Conservation (phyloP, 768 basidiomycete genomes). For the Boletus patriciae region DNA sequence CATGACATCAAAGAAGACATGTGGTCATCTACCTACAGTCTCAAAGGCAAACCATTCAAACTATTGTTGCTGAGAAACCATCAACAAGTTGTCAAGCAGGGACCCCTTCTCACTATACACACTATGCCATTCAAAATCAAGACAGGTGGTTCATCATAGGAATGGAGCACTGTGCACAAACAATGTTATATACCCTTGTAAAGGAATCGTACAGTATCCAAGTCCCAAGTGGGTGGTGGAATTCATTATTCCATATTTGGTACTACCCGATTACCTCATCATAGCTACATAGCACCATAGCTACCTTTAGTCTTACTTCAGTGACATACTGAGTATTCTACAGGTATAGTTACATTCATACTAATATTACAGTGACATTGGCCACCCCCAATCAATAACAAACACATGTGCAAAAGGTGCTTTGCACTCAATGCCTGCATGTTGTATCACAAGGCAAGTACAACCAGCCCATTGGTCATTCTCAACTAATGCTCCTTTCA, state of each 20-base stretch:
- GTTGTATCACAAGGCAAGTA: conserved; percentile 81
- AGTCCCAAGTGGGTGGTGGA: conserved; percentile 80
- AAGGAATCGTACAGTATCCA: conserved; percentile 86
- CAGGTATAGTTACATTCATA: no score
- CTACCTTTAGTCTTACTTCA: no score
- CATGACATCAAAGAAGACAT: conserved; percentile 96
- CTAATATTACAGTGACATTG: no score
- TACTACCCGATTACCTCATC: no score
- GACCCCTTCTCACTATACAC: conserved; percentile 26
- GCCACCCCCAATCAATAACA: conserved; percentile 84
- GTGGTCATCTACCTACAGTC: conserved; percentile 91
- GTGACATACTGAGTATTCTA: no score
- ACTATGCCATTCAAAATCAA: conserved; percentile 91
- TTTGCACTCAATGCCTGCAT: conserved; percentile 86
- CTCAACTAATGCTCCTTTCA: conserved; percentile 28
- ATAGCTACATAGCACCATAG: conserved; percentile 76
- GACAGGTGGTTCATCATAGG: conserved; percentile 78
- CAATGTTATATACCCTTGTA: conserved; percentile 93
- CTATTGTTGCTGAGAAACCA: conserved; percentile 53
- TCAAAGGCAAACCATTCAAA: conserved; percentile 91
- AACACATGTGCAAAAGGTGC: conserved; percentile 75
- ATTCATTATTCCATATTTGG: no score
- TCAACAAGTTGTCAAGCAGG: conserved; percentile 17
- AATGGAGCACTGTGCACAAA: conserved; percentile 96
- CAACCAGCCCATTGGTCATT: background rate